Evolutionary conservation across 2,329 filamentous ascomycete species (phyloP).

Genomic region (Aspergillus terreus): DNA sequence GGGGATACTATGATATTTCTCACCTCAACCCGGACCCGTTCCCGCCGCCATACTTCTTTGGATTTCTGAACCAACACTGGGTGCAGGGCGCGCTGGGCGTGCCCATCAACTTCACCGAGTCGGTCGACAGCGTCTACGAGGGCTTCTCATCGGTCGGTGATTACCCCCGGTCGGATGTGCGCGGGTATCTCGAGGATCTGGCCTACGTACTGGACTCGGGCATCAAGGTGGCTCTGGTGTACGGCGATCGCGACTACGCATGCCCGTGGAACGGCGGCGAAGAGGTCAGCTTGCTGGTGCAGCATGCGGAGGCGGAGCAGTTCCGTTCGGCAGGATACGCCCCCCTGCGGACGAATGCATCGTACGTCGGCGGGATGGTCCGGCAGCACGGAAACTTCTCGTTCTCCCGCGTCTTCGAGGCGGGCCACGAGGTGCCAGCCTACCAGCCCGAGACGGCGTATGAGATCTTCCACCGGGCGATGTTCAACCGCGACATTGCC

Average conservation of each 20-base stretch:
- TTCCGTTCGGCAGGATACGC: constrained; percentile 53
- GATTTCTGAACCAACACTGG: constrained; percentile 55
- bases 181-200: constrained; percentile 32
- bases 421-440: constrained; percentile 48
- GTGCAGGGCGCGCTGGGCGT: constrained; percentile 58
- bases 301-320: constrained; percentile 40
- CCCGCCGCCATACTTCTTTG: constrained; percentile 50
- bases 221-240: constrained; percentile 55
- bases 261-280: constrained; percentile 59
- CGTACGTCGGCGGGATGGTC: constrained; percentile 45
- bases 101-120: constrained; percentile 55
- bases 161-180: constrained; percentile 45
- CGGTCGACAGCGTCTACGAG: constrained; percentile 39
- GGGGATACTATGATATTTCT: constrained; percentile 58
- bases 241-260: constrained; percentile 57
- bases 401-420: constrained; percentile 47
- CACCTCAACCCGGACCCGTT: constrained; percentile 51
- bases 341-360: constrained; percentile 37
- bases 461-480: constrained; percentile 51
- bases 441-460: constrained; percentile 56
- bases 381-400: constrained; percentile 49
- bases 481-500: constrained; percentile 51
- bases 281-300: constrained; percentile 46
- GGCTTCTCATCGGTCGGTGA: constrained; percentile 49
- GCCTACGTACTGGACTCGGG: constrained; percentile 54